phyloP scores from a whole-genome alignment of 2,329 filamentous ascomycete genomes.

The Fusarium sp. region DNA sequence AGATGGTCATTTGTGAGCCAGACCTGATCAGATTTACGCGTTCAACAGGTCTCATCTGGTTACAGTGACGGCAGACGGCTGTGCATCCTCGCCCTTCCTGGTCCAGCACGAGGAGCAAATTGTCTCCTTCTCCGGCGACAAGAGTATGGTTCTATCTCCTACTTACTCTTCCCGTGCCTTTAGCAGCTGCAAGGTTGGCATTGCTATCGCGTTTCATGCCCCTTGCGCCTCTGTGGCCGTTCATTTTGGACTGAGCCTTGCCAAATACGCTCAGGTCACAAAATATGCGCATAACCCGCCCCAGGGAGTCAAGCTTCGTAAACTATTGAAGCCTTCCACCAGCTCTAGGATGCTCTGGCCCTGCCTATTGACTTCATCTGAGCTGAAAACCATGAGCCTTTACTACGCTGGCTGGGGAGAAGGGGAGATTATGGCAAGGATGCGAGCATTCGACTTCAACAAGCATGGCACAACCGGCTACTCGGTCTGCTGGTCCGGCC shows the following conservation, averaged over 20 bases:
- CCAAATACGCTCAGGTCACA: background rate
- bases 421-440: slow-evolving; percentile 3
- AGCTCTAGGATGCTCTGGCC: slow-evolving; percentile 1
- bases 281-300: slow-evolving; percentile 11
- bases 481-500: slow-evolving; percentile 13
- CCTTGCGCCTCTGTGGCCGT: background rate
- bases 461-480: slow-evolving; percentile 7
- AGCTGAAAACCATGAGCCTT: background rate
- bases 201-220: slow-evolving; percentile 5
- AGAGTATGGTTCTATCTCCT: background rate
- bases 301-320: slow-evolving; percentile 20
- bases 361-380: background rate
- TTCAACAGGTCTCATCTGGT: background rate
- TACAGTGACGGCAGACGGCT: background rate
- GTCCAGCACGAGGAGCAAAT: background rate
- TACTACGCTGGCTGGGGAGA: slow-evolving; percentile 25
- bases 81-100: background rate
- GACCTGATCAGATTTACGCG: fast-evolving
- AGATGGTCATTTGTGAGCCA: background rate
- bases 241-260: background rate
- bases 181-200: background rate
- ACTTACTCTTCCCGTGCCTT: background rate
- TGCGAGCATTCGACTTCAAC: slow-evolving; percentile 15
- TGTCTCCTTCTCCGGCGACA: background rate
- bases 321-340: background rate